Evolutionary conservation across 768 basidiomycete genomes (phyloP), one percentile per base, ranked within the genome.

Genomic region (Tulasnella sp.): DNA sequence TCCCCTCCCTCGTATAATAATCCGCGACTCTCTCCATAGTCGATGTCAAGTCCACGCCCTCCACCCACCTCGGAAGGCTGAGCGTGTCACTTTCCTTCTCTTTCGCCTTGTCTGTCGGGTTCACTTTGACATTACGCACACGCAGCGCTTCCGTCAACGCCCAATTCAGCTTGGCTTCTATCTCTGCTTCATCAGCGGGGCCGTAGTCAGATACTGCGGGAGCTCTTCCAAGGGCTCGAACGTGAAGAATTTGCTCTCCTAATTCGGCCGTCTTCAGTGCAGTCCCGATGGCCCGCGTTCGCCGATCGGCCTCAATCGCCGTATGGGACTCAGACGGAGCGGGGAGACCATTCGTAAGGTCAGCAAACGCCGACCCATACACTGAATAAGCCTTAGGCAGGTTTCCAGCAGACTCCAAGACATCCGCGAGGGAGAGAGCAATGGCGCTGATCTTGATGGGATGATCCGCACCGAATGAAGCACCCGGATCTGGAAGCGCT

Each of bases 1-100:
- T 76, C 62, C 76, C 75, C 41, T 72, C 73, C 6, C 69, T n/a
- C 2, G 69, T 39, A 41, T 77, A 77, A 14, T 75, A 71, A 19
- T 75, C 70, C 11, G 73, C 76, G 5, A 76, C 64, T 32, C 65
- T 47, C 40, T 76, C 76, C 59, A 75, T 52, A 9, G 71, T 72
- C 16, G 74, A 69, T 17, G 67, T 73, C 12, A 77, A 16, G n/a
- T 77, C 76, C 29, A 73, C 68, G 16, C 71, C 70, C 5, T 77
- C 47, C 2, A 73, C 65, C 76, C 76, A 77, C 16, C 47, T 29
- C 19, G 74, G 76, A 22, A 75, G 72, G 7, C 44, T 75, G 22
- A 77, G 68, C 62, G 74, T 72, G 2, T 47, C 68, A 16, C 8
- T 47, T 26, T 73, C 65, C 11, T 36, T 37, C 40, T 34, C 26